phyloP scores from a whole-genome alignment of 768 basidiomycete genomes.

The Leccinum fibrillosum region DNA sequence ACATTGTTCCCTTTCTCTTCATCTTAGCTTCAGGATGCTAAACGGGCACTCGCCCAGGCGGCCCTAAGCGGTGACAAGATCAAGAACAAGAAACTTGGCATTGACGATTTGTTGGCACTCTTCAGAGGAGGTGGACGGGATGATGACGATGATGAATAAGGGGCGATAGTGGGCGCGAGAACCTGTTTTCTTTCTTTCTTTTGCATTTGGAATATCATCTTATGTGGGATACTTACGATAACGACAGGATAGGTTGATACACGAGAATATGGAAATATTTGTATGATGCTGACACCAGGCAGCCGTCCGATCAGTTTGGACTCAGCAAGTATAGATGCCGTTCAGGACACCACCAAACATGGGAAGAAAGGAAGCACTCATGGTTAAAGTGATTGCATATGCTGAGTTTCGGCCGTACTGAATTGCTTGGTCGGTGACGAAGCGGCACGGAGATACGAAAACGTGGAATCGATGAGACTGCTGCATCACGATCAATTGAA shows the following conservation, averaged over 20 bases:
- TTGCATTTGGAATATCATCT: not conserved
- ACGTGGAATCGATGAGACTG: not conserved
- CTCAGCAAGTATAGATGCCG: not conserved
- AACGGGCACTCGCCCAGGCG: conserved; percentile 78
- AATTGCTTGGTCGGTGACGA: not conserved
- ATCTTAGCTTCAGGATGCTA: conserved; percentile 81
- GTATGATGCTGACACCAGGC: not conserved
- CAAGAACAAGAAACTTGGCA: conserved; percentile 77
- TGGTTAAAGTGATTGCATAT: not conserved
- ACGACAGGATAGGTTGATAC: not conserved
- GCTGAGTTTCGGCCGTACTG: not conserved
- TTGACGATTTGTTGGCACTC: conserved; percentile 82
- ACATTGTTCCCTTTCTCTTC: not conserved
- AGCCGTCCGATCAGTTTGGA: not conserved
- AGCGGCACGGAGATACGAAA: not conserved
- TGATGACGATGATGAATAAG: conserved; percentile 49
- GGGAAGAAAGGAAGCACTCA: not conserved
- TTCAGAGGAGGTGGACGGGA: conserved; percentile 60
- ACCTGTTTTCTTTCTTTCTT: not conserved
- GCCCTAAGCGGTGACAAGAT: conserved; percentile 87
- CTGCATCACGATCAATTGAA: not conserved
- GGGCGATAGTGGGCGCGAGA: not conserved
- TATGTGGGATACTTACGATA: not conserved
- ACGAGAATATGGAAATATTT: not conserved
- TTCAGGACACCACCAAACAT: not conserved